Evolutionary conservation across 306 rosid genomes (phyloP), one percentile per base, ranked within the genome.

Genomic region (Fragaria ananassa): DNA sequence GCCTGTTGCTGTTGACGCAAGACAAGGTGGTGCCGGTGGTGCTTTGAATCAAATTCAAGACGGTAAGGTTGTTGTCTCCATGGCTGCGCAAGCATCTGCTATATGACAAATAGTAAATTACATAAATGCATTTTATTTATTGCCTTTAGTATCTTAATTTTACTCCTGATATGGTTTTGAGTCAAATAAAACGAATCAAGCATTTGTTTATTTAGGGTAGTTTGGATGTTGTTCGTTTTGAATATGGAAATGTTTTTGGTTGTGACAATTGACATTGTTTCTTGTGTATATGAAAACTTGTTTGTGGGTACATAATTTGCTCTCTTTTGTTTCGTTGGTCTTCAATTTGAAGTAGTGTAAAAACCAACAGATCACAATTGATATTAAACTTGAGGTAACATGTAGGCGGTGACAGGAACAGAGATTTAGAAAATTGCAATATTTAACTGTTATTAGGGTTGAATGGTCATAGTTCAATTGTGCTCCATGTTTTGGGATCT

Each of bases 1-100:
- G 74, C 66, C 57, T 6, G 87, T 77, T 23, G 82, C 65, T 5
- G 87, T 77, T 44, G 89, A 90, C 71, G 84, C 77, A n/a, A 65
- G 85, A 74, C 83, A 76, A 54, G 79, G 81, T 34, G 86, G 72
- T 23, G 64, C 58, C 0, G 78, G 67, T 27, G 72, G 80, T 42
- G 80, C 68, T 27, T 39, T 64, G 65, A 85, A 75, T 80, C 87
- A 82, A 64, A 83, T 76, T 78, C 87, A 82, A 60, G 89, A 87
- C 18, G 91, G 83, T 69, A 83, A 82, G 78, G 83, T 74, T 82
- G 82, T 78, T 46, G 54, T 31, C 13, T 68, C 77, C 65, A 76
- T 82, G 81, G 61, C 80, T 57, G 74, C 81, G 6, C 84, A 67
- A 50, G 64, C 80, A 34, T 84, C 83, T 68, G 80, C 82, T 35